These are phyloP conservation scores for Venustampulla echinocandica DNA, from an alignment of 495 filamentous ascomycete species.

Conservation along the genomic window DNA sequence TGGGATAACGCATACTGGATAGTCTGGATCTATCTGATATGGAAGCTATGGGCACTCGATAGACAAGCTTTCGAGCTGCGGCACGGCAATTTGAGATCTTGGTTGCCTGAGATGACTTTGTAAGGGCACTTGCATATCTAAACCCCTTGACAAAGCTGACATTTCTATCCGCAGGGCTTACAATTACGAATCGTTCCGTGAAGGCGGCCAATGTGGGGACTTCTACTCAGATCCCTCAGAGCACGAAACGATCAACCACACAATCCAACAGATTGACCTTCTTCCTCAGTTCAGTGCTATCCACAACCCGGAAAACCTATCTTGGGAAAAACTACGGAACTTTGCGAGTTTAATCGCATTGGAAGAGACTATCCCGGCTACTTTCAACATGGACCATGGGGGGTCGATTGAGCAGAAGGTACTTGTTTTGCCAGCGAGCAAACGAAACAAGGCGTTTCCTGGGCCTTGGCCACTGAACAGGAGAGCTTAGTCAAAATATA, in stretches of 20 bases:
- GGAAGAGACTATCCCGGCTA: constrained; percentile 6
- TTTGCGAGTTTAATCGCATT: constrained; percentile 12
- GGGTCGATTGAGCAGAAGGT: not conserved
- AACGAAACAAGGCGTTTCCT: too few species aligned
- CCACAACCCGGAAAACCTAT: not conserved
- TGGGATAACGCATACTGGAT: constrained; percentile 20
- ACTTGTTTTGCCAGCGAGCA: too few species aligned
- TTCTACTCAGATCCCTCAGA: constrained; percentile 5
- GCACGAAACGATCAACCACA: constrained; percentile 6
- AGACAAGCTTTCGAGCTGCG: constrained; percentile 1
- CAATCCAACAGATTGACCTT: constrained; percentile 1
- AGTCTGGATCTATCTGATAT: constrained; percentile 14
- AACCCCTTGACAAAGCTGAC: not conserved
- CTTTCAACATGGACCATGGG: not conserved
- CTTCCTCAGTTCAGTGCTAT: constrained; percentile 2
- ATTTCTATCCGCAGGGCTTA: constrained; percentile 4
- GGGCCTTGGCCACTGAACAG: too few species aligned
- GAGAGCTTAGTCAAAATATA: too few species aligned
- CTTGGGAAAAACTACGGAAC: constrained; percentile 2
- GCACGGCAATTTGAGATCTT: not conserved
- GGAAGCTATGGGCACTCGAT: constrained; percentile 12
- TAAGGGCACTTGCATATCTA: not conserved
- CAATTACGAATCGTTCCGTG: not conserved
- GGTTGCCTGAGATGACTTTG: constrained; percentile 2
- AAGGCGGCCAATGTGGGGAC: not conserved